Percentiles rank a stretch among this genome's conserved stretches.
phyloP scores from a whole-genome alignment of 495 filamentous ascomycete genomes.

The Rusavskia elegans region DNA sequence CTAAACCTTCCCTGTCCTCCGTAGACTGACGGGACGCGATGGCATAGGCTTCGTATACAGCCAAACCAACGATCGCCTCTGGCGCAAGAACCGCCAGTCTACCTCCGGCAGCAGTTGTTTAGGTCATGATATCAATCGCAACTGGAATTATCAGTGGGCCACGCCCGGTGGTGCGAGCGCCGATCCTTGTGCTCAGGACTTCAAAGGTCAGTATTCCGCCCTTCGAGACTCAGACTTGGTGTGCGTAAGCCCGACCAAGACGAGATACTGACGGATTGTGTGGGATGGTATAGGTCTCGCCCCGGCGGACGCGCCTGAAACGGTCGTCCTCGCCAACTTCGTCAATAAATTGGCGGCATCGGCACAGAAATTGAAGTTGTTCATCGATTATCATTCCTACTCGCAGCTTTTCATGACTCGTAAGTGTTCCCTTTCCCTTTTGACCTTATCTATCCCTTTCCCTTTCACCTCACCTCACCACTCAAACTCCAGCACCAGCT shows the following conservation, averaged over 20 bases:
- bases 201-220: constrained; percentile 31
- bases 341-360: constrained; percentile 20
- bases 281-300: constrained; percentile 1
- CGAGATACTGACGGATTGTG: too few relatives aligned
- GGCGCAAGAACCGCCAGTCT: constrained; percentile 47
- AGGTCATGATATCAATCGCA: constrained; percentile 48
- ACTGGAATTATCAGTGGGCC: constrained; percentile 41
- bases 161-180: constrained; percentile 33
- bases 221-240: too few relatives aligned
- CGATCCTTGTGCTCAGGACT: constrained; percentile 36
- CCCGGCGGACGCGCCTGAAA: constrained; percentile 34
- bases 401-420: constrained; percentile 32
- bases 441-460: constrained; percentile 14
- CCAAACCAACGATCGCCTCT: constrained; percentile 40
- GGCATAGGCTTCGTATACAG: constrained; percentile 40
- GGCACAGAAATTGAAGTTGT: constrained; percentile 36
- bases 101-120: constrained; percentile 28
- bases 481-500: too few relatives aligned
- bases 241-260: too few relatives aligned
- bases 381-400: constrained; percentile 47
- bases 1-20: too few relatives aligned
- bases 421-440: constrained; percentile 12
- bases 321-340: constrained; percentile 24
- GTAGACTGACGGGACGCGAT: too few relatives aligned
- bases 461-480: too few relatives aligned